Evolutionary conservation across 2,329 filamentous ascomycete species (phyloP), one percentile per base, ranked within the genome.

Genomic region (Catunica adiposa): DNA sequence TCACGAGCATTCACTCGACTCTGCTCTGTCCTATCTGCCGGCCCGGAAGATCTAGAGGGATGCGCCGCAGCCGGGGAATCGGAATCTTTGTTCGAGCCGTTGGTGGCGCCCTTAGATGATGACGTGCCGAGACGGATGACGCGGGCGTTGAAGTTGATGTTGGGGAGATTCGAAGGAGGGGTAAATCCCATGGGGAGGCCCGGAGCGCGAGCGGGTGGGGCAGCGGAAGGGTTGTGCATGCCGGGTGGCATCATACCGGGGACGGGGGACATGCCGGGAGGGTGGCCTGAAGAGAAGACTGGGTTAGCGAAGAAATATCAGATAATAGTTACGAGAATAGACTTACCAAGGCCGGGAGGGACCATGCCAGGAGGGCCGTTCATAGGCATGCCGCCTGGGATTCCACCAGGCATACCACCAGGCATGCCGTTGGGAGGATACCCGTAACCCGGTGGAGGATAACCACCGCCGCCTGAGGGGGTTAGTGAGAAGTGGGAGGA

Each of bases 101-200:
- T 66, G 0, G 67, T 64, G 9, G 69, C 66, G 25, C 82, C 73
- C 64, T 87, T 87, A n/a, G 77, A 69, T 2, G 77, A 69, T 1
- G 80, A 78, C 11, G 89, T 90, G 44, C 90, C 92, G 48, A 98
- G 78, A 56, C 92, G 86, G 65, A 98, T 97, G 59, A 97, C 89
- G 56, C 90, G 89, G 37, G 92, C 92, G 64, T 86, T 94, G 73
- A 97, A 95, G 73, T 98, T 96, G 74, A 98, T 95, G 67, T 94
- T 94, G 53, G 90, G 89, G 77, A 96, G 86, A 66, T 92, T 95
- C 53, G 86, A 75, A 8, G 90, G 89, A 51, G 88, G 81, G 72
- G 94, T 86, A 70, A 95, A 96, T 68, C 82, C 87, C 58, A 82
- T 73, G 60, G 87, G 88, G 61, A 94, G 82, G 64, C 80, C 82